Percentiles rank a stretch among this genome's conserved stretches.
These are phyloP conservation scores for Penicillium verhagenii DNA, from an alignment of 495 filamentous ascomycete genomes.

Conservation along the genomic window DNA sequence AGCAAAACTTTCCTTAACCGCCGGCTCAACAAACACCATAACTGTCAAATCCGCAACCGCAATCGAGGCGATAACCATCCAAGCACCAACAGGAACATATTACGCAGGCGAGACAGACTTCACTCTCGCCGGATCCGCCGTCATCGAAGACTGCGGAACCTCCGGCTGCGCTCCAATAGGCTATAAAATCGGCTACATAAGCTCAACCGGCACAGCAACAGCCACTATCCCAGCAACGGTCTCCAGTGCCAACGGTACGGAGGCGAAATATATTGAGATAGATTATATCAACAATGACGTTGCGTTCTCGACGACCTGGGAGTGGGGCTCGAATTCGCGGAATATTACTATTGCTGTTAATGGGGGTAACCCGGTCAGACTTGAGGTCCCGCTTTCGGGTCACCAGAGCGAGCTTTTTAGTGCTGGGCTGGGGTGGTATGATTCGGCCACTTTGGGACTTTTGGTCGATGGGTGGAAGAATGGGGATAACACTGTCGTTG, in stretches of 20 bases:
- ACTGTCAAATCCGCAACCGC: slow-evolving; percentile 16
- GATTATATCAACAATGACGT: slow-evolving; percentile 55
- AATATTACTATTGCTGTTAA: slow-evolving; percentile 51
- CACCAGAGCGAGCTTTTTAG: slow-evolving; percentile 46
- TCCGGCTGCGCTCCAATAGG: slow-evolving; percentile 39
- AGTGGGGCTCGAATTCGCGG: slow-evolving; percentile 40
- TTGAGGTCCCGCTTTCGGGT: slow-evolving; percentile 50
- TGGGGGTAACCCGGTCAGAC: slow-evolving; percentile 33
- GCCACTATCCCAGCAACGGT: slow-evolving; percentile 24
- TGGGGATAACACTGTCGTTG: slow-evolving; percentile 38
- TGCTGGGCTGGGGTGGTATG: slow-evolving; percentile 47
- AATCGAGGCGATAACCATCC: slow-evolving; percentile 22
- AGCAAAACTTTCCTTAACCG: slow-evolving; percentile 21
- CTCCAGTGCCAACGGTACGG: not conserved
- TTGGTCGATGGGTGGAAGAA: slow-evolving; percentile 43
- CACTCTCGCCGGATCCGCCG: slow-evolving; percentile 30
- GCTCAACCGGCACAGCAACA: slow-evolving; percentile 17
- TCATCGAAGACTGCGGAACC: slow-evolving; percentile 26
- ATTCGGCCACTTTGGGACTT: slow-evolving; percentile 43
- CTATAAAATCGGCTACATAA: slow-evolving; percentile 34
- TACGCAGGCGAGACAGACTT: slow-evolving; percentile 37
- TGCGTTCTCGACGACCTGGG: slow-evolving; percentile 43
- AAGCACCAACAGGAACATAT: slow-evolving; percentile 29
- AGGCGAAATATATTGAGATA: slow-evolving; percentile 39
- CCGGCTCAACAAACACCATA: slow-evolving; percentile 33